Evolutionary conservation across 805 yeast genomes (phyloP), one percentile per base, ranked within the genome.

Genomic region (Nakazawaea wyomingensis): DNA sequence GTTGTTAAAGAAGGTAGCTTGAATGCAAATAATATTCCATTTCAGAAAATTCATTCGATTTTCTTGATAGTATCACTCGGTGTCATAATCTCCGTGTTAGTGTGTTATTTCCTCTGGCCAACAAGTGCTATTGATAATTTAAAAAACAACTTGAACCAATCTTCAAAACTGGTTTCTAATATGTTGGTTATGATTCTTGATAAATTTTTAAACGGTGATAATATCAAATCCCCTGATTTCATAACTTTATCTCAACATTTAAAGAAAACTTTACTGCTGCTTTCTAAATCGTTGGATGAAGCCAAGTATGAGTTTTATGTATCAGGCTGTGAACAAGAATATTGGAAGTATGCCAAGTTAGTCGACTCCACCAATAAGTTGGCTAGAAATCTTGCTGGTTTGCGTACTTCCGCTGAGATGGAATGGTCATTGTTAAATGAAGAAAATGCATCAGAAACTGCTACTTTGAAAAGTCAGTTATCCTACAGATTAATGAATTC

Each of bases 1-100:
- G 71, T 86, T 44, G 76, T 85, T 13, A 81, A 82, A 54, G 95
- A 86, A 53, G 90, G 88, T 11, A 76, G 81, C 35, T 64, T 72
- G 38, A 81, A 80, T 53, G 69, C 76, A 1, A 78, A 81, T 13
- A 57, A 57, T 6, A 68, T 85, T 11, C 85, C 90, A 0, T 56
- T 78, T 46, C 60, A 60, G 22, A 71, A 80, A 51, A 64, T 85
- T 21, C 44, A 62, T 22, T 74, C 81, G 21, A 72, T 80, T 11
- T 72, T 81, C 31, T 54, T 61, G 35, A 80, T 85, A 46, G 86
- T 82, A 9, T 55, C 66, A 11, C 57, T 70, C 0, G 95, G 96
- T 0, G 78, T 83, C 37, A 27, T 69, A 3, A 66, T 82, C 2
- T 73, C 88, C 0, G 77, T 76, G n/a, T 33, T 65, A 2, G 64